These are phyloP conservation scores for Fusarium sacchari DNA, from an alignment of 2,329 filamentous ascomycete genomes.

Conservation along the genomic window DNA sequence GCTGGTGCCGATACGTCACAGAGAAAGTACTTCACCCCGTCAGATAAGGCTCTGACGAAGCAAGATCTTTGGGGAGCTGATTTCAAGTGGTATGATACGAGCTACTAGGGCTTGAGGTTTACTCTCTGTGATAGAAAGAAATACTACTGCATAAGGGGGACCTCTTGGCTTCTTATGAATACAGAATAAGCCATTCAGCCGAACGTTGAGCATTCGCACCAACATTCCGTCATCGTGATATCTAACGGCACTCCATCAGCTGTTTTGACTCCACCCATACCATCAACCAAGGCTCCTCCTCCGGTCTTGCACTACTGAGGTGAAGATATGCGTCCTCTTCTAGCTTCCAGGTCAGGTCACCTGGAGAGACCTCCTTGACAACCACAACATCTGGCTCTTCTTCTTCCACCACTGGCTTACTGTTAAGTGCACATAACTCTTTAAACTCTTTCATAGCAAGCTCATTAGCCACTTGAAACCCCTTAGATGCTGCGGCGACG, in stretches of 20 bases:
- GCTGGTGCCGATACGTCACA: background rate
- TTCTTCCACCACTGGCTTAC: background rate
- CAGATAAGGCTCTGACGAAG: background rate
- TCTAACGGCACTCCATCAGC: background rate
- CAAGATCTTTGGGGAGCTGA: background rate
- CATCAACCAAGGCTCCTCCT: background rate
- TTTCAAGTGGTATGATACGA: background rate
- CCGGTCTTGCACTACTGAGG: background rate
- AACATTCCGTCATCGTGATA: background rate
- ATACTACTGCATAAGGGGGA: rapidly evolving
- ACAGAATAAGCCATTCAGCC: rapidly evolving
- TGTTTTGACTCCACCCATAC: background rate
- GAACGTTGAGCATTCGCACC: too few species aligned
- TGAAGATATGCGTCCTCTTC: background rate
- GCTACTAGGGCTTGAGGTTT: background rate
- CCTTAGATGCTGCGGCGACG: background rate
- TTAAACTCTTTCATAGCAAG: background rate
- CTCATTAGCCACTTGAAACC: background rate
- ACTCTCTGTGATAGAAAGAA: background rate
- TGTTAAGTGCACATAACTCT: background rate
- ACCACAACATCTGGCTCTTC: background rate
- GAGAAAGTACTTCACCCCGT: background rate
- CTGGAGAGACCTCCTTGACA: background rate
- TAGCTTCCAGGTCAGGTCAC: background rate
- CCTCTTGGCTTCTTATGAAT: background rate